Percentiles rank a stretch among this genome's conserved stretches.
Evolutionary conservation across 2,329 filamentous ascomycete species (phyloP).

Genomic region (Cordyceps cateniannulata): DNA sequence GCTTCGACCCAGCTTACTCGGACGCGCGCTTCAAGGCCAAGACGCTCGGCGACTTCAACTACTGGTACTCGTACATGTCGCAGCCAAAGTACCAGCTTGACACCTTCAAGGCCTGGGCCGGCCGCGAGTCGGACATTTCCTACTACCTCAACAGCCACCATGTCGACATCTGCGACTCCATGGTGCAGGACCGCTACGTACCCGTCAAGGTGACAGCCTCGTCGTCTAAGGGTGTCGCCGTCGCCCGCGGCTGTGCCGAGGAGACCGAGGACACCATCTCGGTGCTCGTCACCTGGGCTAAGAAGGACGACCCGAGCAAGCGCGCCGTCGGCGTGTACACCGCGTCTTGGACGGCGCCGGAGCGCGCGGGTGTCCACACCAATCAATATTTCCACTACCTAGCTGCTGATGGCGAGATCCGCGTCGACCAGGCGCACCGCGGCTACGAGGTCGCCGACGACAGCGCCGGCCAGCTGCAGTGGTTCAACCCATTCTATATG

Average conservation of each 20-base stretch:
- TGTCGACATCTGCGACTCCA: constrained; percentile 85
- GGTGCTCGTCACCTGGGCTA: constrained; percentile 80
- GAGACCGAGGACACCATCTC: constrained; percentile 92
- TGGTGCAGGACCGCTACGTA: constrained; percentile 68
- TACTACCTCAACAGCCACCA: constrained; percentile 97
- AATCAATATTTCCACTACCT: constrained; percentile 98
- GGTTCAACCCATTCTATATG: constrained; percentile 97
- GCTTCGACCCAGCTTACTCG: constrained; percentile 86
- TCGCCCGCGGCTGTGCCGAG: constrained; percentile 67
- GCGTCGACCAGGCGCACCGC: constrained; percentile 87
- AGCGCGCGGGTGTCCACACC: constrained; percentile 88
- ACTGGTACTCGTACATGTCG: constrained; percentile 96
- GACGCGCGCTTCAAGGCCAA: constrained; percentile 75
- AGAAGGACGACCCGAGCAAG: constrained; percentile 61
- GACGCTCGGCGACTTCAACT: constrained; percentile 88
- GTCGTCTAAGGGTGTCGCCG: constrained; percentile 72
- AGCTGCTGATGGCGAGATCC: constrained; percentile 74
- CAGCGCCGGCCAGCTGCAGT: constrained; percentile 60
- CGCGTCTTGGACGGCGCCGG: constrained; percentile 88
- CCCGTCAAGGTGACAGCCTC: constrained; percentile 75
- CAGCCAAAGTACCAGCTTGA: constrained; percentile 87
- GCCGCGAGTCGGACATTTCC: constrained; percentile 84
- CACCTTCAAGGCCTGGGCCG: constrained; percentile 93
- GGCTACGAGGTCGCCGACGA: constrained; percentile 95
- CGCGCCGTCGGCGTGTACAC: constrained; percentile 86